Evolutionary conservation across 495 filamentous ascomycete species (phyloP).

Genomic region (Podospora conica): DNA sequence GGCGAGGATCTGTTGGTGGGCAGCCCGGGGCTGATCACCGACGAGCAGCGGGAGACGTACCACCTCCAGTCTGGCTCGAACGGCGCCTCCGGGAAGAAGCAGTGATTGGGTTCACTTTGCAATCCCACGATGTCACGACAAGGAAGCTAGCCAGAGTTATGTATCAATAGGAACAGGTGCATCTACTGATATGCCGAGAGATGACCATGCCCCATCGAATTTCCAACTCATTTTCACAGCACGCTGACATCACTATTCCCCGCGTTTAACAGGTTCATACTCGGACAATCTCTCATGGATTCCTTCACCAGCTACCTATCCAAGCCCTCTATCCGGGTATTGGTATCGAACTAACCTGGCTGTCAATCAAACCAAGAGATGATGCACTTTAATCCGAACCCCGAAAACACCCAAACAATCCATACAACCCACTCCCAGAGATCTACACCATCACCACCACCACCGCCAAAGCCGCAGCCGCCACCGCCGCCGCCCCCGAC

Average conservation of each 20-base stretch:
- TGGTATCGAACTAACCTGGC: neutral
- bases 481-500: neutral
- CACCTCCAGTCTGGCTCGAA: slow-evolving; percentile 42
- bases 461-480: neutral
- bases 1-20: slow-evolving; percentile 78
- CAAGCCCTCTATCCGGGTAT: neutral
- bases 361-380: neutral
- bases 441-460: neutral
- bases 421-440: too few species aligned
- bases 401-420: too few species aligned
- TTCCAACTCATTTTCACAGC: too few species aligned
- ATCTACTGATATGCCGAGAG: neutral
- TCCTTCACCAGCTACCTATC: neutral
- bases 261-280: too few species aligned
- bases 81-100: neutral
- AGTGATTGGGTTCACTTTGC: neutral
- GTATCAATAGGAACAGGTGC: neutral
- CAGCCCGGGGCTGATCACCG: slow-evolving; percentile 59
- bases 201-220: neutral
- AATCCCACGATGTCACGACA: neutral
- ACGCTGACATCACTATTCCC: too few species aligned
- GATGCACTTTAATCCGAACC: too few species aligned
- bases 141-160: neutral
- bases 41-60: slow-evolving; percentile 63
- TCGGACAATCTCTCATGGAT: too few species aligned